A percentile compares a stretch with the other conserved stretches of the same genome.
Evolutionary conservation across 768 basidiomycete species (phyloP).

Genomic region (Zangia roseola): DNA sequence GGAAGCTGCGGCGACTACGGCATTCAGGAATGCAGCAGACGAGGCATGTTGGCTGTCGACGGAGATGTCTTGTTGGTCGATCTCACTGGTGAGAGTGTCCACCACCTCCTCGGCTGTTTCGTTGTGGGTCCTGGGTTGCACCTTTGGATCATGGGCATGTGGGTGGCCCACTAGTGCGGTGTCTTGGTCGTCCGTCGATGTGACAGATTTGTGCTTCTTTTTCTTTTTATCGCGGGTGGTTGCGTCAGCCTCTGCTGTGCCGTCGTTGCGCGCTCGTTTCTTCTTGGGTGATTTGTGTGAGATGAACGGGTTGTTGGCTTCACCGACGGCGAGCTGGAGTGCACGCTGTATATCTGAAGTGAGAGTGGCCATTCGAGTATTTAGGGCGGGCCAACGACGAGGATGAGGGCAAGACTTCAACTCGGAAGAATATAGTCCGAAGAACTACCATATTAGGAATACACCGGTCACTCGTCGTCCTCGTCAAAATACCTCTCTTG

Average conservation of each 20-base stretch:
- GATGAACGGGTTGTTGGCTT: slow-evolving; percentile 41
- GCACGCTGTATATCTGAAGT: slow-evolving; percentile 48
- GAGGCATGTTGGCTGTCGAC: slow-evolving; percentile 43
- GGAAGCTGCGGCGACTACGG: slow-evolving; percentile 65
- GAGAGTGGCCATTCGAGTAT: slow-evolving; percentile 31
- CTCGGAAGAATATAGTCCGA: slow-evolving; percentile 10
- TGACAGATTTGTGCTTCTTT: slow-evolving; percentile 27
- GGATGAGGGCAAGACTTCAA: slow-evolving; percentile 39
- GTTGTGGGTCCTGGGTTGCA: slow-evolving; percentile 31
- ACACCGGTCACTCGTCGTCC: slow-evolving; percentile 42
- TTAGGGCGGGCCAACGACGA: slow-evolving; percentile 41
- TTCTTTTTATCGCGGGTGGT: slow-evolving; percentile 34
- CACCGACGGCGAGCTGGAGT: slow-evolving; percentile 49
- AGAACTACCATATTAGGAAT: slow-evolving; percentile 13
- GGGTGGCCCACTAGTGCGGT: slow-evolving; percentile 17
- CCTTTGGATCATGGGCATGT: slow-evolving; percentile 1
- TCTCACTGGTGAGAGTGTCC: slow-evolving; percentile 35
- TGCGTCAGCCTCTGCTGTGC: slow-evolving; percentile 9
- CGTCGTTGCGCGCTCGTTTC: slow-evolving; percentile 31
- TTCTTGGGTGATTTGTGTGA: slow-evolving; percentile 30
- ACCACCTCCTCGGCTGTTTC: slow-evolving; percentile 34
- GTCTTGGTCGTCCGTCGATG: slow-evolving; percentile 5
- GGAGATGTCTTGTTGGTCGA: slow-evolving; percentile 20
- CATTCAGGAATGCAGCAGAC: slow-evolving; percentile 59
- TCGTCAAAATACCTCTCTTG: slow-evolving; percentile 78